These are phyloP conservation scores for Heliamphora exappendiculata DNA, from an alignment of 148 eudicot genomes.

Conservation along the genomic window DNA sequence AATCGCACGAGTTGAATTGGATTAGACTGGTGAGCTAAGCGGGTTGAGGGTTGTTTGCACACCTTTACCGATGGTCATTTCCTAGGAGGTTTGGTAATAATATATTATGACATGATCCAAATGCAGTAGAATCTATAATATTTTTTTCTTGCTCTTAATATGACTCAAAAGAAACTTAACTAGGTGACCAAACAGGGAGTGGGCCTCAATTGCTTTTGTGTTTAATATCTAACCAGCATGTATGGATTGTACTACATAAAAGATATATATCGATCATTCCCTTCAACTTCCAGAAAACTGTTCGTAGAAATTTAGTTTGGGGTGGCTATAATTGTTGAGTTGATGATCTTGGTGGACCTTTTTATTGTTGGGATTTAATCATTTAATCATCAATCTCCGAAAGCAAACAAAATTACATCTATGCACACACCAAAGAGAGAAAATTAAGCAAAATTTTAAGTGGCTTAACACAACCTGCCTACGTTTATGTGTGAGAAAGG, in stretches of 20 bases:
- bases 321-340: not conserved
- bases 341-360: constrained; percentile 13
- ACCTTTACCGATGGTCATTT: not conserved
- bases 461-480: too few relatives aligned
- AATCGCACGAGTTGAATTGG: too few relatives aligned
- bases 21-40: too few relatives aligned
- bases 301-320: not conserved
- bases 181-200: not conserved
- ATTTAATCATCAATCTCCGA: too few relatives aligned
- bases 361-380: constrained; percentile 17
- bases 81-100: not conserved
- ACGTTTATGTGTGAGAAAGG: too few relatives aligned
- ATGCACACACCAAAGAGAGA: too few relatives aligned
- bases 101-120: not conserved
- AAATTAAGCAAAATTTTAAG: too few relatives aligned
- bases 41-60: too few relatives aligned
- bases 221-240: not conserved
- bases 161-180: not conserved
- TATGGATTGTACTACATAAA: not conserved
- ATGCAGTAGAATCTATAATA: not conserved
- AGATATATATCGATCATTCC: constrained; percentile 1
- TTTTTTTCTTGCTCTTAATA: not conserved
- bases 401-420: too few relatives aligned
- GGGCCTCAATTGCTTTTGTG: not conserved
- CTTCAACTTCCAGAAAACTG: not conserved